Base-by-base conservation (phyloP, 78 protist genomes). In the Tieghemostelium lacteum region DNA sequence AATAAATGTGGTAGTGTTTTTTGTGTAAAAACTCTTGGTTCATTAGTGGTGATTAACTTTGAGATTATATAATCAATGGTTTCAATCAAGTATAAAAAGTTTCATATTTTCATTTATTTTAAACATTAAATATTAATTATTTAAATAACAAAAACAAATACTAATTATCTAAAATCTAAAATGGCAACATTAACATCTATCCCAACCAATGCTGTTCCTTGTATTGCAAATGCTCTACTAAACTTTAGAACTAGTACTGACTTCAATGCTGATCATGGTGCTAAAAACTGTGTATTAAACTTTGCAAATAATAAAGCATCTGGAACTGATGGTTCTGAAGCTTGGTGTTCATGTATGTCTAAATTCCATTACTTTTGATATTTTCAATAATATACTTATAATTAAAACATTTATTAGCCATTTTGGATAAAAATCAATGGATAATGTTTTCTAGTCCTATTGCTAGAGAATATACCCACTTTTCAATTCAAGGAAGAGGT, bases 401-500 rank as follows among this genome's bases (percentile, higher is more conserved):
- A n/a, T n/a, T n/a, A n/a, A n/a, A n/a, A n/a, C n/a, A n/a, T n/a
- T 45, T 26, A 17, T 31, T 73, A 20, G 29, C 66, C 49, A 34
- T 28, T 45, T 29, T 40, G 16, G 86, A 75, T 62, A 54, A 75
- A 12, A 75, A 75, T 31, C 86, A 75, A 75, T 75, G 17, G 42
- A 36, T 75, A 12, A 33, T 60, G 3, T 49, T 57, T 31, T 29
- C 64, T 45, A 19, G 58, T 36, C 50, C 24, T 17, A n/a, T 34
- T 33, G 42, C 42, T 19, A 36, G 34, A 12, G 57, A 62, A 62
- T 45, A 62, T 33, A 28, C n/a, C 12, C 57, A 39, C 2, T 49
- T 75, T 42, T 54, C 65, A 22, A 75, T 73, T 28, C 86, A 75
- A 62, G 86, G 86, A n/a, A 22, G 86, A n/a, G 86, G 73, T 62